These are phyloP conservation scores for Pyrrhoderma noxium DNA, from an alignment of 1,284 basidiomycete species.

Conservation along the genomic window DNA sequence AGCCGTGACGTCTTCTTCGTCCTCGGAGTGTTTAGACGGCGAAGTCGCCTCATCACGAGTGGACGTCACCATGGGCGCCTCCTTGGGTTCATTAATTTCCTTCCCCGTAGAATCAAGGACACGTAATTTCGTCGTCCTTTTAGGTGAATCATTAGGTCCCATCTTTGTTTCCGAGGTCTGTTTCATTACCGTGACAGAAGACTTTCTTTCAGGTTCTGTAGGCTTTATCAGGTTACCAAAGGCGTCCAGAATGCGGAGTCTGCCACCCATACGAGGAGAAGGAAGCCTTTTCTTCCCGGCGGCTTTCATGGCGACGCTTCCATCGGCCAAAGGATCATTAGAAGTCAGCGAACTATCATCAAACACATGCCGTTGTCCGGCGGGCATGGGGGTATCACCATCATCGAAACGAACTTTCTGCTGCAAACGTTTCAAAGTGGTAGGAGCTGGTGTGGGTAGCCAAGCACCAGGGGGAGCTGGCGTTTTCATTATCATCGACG, in stretches of 20 bases:
- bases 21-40: slow-evolving; percentile 23
- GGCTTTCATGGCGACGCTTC: slow-evolving; percentile 11
- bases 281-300: slow-evolving; percentile 10
- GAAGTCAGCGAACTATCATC: slow-evolving; percentile 5
- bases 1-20: slow-evolving; percentile 22
- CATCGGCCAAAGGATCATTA: slow-evolving; percentile 5
- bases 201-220: slow-evolving; percentile 13
- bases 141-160: slow-evolving; percentile 19
- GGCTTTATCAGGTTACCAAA: slow-evolving; percentile 33
- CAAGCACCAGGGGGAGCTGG: slow-evolving; percentile 69
- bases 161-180: slow-evolving; percentile 14
- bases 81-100: slow-evolving; percentile 35
- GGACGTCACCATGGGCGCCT: background rate
- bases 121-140: slow-evolving; percentile 41
- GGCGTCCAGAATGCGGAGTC: slow-evolving; percentile 53
- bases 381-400: slow-evolving; percentile 1
- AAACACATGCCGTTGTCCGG: background rate
- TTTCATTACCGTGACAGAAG: slow-evolving; percentile 9
- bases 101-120: slow-evolving; percentile 64
- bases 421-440: slow-evolving; percentile 34
- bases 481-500: slow-evolving; percentile 42
- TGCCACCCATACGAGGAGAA: slow-evolving; percentile 30
- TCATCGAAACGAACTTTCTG: slow-evolving; percentile 66
- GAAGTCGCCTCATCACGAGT: slow-evolving; percentile 9
- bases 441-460: slow-evolving; percentile 48